Conservation (phyloP, 257 asterid species). For the Dorcoceras hygrometricum region DNA sequence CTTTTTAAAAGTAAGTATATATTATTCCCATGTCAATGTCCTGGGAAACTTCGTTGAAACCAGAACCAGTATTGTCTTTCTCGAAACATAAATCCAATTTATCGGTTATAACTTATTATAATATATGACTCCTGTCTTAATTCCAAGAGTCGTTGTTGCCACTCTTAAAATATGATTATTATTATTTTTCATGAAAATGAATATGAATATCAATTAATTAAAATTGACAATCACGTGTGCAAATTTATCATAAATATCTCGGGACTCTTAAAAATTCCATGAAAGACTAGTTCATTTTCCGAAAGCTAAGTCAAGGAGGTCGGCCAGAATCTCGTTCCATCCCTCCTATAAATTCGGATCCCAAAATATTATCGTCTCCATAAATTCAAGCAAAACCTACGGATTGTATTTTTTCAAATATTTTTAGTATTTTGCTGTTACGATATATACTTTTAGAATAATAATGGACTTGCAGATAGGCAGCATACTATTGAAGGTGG, state of each 20-base stretch:
- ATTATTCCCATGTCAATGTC: not conserved
- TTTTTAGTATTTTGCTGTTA: not conserved
- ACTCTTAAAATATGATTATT: too few relatives aligned
- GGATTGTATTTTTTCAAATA: not conserved
- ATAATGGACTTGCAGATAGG: constrained; percentile 34
- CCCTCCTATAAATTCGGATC: not conserved
- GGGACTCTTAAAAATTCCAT: not conserved
- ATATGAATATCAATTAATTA: too few relatives aligned
- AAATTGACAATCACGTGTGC: not conserved
- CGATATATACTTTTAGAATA: not conserved
- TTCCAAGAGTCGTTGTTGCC: too few relatives aligned
- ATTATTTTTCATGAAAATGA: too few relatives aligned
- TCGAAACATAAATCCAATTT: not conserved
- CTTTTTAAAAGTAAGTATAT: not conserved
- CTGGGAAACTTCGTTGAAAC: not conserved
- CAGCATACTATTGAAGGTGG: constrained; percentile 47
- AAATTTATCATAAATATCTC: too few relatives aligned
- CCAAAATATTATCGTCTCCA: not conserved
- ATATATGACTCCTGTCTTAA: not conserved
- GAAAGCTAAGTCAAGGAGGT: constrained; percentile 8
- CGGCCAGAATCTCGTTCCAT: not conserved
- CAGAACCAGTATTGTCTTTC: not conserved
- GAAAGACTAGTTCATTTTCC: not conserved
- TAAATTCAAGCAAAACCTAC: too few relatives aligned
- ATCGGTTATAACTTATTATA: not conserved